Conservation (phyloP, 495 filamentous ascomycete species). For the Evernia prunastri region DNA sequence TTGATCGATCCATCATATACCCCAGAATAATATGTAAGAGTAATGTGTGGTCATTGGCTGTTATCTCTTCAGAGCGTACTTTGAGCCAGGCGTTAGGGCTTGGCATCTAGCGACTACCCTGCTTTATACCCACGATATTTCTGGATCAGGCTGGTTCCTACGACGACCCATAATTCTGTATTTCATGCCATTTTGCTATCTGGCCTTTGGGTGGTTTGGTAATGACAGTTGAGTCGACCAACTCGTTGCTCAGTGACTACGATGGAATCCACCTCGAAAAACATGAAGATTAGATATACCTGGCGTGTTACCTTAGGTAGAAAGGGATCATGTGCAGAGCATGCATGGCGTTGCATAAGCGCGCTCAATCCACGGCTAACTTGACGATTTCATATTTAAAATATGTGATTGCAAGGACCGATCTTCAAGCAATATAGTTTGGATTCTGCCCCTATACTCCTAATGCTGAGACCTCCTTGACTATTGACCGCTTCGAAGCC, state of each 20-base stretch:
- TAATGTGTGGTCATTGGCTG: slow-evolving; percentile 12
- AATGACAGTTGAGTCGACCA: not conserved
- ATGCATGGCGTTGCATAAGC: not conserved
- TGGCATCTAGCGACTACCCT: slow-evolving; percentile 8
- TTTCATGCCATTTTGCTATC: not conserved
- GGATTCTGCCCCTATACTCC: not conserved
- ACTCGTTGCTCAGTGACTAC: not conserved
- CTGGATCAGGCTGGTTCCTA: slow-evolving; percentile 13
- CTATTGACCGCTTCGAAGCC: not conserved
- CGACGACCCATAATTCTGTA: not conserved
- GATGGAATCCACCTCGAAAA: not conserved
- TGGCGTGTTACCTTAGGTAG: not conserved
- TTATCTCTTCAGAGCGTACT: slow-evolving; percentile 2
- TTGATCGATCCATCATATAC: slow-evolving; percentile 11
- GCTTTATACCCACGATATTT: slow-evolving; percentile 12
- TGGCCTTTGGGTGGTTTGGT: not conserved
- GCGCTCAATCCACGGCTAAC: not conserved
- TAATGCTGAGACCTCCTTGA: not conserved
- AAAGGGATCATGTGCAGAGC: not conserved
- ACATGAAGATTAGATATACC: not conserved
- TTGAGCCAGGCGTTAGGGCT: slow-evolving; percentile 10
- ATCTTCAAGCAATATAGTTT: not conserved
- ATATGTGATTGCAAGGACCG: not conserved
- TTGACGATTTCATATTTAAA: not conserved
- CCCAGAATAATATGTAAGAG: slow-evolving; percentile 19